Evolutionary conservation across 345 rosid genomes (phyloP).

Genomic region (Syzygium aqueum): DNA sequence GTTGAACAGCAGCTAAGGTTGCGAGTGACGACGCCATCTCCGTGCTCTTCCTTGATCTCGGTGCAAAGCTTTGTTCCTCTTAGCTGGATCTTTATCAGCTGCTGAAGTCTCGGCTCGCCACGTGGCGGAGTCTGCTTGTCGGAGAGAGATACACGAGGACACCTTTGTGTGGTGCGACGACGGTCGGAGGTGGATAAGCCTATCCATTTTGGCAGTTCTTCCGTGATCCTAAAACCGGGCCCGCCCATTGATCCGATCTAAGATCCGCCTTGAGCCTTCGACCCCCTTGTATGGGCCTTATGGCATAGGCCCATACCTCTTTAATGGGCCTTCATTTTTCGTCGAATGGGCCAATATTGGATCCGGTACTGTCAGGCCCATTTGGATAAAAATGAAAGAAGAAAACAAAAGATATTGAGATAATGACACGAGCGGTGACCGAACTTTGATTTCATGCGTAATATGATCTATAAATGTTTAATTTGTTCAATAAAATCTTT

Average conservation of each 20-base stretch:
- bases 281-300: not conserved
- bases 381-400: not conserved
- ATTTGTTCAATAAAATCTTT: too few relatives aligned
- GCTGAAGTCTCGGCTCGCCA: constrained; percentile 17
- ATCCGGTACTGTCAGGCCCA: not conserved
- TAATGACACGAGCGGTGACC: too few relatives aligned
- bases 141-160: constrained; percentile 22
- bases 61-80: not conserved
- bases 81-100: constrained; percentile 18
- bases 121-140: constrained; percentile 45
- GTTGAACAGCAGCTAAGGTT: constrained; percentile 61
- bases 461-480: too few relatives aligned
- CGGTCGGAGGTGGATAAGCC: constrained; percentile 48
- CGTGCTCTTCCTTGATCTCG: not conserved
- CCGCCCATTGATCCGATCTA: not conserved
- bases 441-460: too few relatives aligned
- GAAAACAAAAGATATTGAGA: not conserved
- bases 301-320: not conserved
- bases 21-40: constrained; percentile 82
- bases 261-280: not conserved
- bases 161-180: constrained; percentile 40
- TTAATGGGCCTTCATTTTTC: not conserved
- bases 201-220: constrained; percentile 19
- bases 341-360: too few relatives aligned
- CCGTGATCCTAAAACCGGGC: not conserved